Evolutionary conservation across 768 basidiomycete genomes (phyloP).

Genomic region (Roridomyces roridus): DNA sequence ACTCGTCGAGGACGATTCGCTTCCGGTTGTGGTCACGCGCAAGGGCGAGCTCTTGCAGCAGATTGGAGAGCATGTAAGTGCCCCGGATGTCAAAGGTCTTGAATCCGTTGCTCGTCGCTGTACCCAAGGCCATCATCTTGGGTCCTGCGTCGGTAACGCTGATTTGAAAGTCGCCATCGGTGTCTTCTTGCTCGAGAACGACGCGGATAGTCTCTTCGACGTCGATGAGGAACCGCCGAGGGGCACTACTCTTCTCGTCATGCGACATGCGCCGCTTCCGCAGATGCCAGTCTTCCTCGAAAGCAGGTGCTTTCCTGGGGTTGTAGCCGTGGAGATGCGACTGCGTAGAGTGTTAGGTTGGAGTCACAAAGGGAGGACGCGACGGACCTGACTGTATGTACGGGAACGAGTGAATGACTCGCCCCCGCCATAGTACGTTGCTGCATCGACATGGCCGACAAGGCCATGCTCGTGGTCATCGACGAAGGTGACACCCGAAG

Average conservation of each 20-base stretch:
- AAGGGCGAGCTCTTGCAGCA: constrained; percentile 97
- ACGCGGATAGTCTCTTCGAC: constrained; percentile 98
- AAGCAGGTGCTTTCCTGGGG: constrained; percentile 71
- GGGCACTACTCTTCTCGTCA: constrained; percentile 85
- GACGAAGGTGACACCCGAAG: constrained; percentile 66
- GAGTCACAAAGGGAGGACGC: constrained; percentile 9
- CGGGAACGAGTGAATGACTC: constrained; percentile 83
- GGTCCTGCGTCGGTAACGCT: constrained; percentile 96
- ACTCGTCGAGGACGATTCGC: constrained; percentile 97
- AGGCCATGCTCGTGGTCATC: constrained; percentile 57
- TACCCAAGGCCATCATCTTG: constrained; percentile 94
- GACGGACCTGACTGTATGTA: constrained; percentile 85
- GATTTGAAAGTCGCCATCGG: constrained; percentile 96
- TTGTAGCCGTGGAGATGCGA: constrained; percentile 76
- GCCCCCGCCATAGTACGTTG: constrained; percentile 82
- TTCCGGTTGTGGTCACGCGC: constrained; percentile 95
- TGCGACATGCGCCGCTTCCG: constrained; percentile 87
- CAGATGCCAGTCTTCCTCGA: constrained; percentile 78
- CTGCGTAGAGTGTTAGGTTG: constrained; percentile 40
- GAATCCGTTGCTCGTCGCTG: constrained; percentile 97
- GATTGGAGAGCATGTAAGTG: constrained; percentile 99
- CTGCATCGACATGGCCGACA: constrained; percentile 69
- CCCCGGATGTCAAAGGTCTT: constrained; percentile 97
- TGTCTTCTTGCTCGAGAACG: constrained; percentile 97
- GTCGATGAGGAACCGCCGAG: constrained; percentile 93